A percentile compares a stretch with the other conserved stretches of the same genome.
These are phyloP conservation scores for Pezicula rhizophila DNA, from an alignment of 2,329 filamentous ascomycete genomes.

Conservation along the genomic window DNA sequence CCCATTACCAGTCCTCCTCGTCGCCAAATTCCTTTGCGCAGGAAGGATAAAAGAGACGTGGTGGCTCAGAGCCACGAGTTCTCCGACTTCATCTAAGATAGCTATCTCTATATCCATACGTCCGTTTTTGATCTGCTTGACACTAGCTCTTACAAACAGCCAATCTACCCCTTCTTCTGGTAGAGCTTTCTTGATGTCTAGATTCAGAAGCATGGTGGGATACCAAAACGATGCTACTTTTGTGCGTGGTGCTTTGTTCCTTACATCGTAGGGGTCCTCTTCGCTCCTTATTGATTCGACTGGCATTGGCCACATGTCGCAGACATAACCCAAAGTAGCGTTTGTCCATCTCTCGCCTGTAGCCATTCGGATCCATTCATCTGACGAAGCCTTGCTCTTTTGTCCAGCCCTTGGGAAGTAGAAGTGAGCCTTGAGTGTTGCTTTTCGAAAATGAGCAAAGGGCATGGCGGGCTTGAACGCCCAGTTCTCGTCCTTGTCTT, in stretches of 20 bases:
- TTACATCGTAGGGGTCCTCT: slow-evolving; percentile 18
- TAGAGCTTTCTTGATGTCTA: slow-evolving; percentile 71
- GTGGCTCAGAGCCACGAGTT: slow-evolving; percentile 61
- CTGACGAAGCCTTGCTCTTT: slow-evolving; percentile 35
- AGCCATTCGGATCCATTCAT: slow-evolving; percentile 62
- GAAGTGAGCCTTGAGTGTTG: slow-evolving; percentile 40
- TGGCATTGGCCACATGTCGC: slow-evolving; percentile 64
- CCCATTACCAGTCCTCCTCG: slow-evolving; percentile 10
- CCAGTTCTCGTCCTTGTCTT: slow-evolving; percentile 43
- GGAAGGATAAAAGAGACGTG: slow-evolving; percentile 61
- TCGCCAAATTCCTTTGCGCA: slow-evolving; percentile 51
- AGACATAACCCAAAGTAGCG: slow-evolving; percentile 56
- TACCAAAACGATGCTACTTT: slow-evolving; percentile 29
- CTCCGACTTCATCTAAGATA: slow-evolving; percentile 56
- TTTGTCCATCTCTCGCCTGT: slow-evolving; percentile 59
- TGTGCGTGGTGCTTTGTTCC: slow-evolving; percentile 18
- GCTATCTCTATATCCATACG: slow-evolving; percentile 69
- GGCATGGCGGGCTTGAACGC: slow-evolving; percentile 13
- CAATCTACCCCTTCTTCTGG: slow-evolving; percentile 65
- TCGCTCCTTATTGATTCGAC: slow-evolving; percentile 43
- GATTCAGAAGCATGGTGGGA: slow-evolving; percentile 61
- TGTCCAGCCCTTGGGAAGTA: slow-evolving; percentile 45
- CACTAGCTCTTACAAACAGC: slow-evolving; percentile 59
- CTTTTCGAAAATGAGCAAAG: slow-evolving; percentile 26
- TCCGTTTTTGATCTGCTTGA: slow-evolving; percentile 65